Percentiles rank a stretch among this genome's conserved stretches.
These are phyloP conservation scores for Gremmenia infestans DNA, from an alignment of 2,329 filamentous ascomycete species.

Conservation along the genomic window DNA sequence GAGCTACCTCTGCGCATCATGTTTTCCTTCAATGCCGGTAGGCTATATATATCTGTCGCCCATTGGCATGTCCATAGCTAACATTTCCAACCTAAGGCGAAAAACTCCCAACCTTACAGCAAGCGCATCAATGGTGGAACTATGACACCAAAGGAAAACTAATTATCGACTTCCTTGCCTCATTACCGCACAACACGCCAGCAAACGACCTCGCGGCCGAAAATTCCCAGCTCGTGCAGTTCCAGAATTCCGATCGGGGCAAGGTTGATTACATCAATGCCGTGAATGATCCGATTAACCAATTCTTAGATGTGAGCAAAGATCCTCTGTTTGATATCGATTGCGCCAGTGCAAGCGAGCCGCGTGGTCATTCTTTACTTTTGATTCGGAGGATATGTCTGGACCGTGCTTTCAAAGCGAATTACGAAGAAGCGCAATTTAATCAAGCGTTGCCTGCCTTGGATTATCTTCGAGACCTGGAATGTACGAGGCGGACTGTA, in stretches of 20 bases:
- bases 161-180: conserved; percentile 20
- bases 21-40: conserved; percentile 28
- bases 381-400: conserved; percentile 18
- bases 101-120: conserved; percentile 19
- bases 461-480: conserved; percentile 27
- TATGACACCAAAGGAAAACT: conserved; percentile 19
- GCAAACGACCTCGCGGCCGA: background rate
- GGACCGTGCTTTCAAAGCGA: conserved; percentile 14
- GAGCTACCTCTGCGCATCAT: conserved; percentile 26
- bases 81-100: conserved; percentile 12
- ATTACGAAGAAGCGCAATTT: conserved; percentile 21
- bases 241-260: background rate
- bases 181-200: conserved; percentile 10
- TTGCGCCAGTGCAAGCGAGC: background rate
- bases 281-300: conserved; percentile 11
- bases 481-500: conserved; percentile 16
- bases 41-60: background rate
- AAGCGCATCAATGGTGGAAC: conserved; percentile 24
- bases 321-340: conserved; percentile 15
- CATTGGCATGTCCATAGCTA: background rate
- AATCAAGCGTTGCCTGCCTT: conserved; percentile 19
- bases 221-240: background rate
- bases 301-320: conserved; percentile 15
- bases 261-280: background rate
- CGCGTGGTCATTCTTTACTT: conserved; percentile 11